phyloP scores from a whole-genome alignment of 352 stramenopile species.

The Phytophthora colocasiae region DNA sequence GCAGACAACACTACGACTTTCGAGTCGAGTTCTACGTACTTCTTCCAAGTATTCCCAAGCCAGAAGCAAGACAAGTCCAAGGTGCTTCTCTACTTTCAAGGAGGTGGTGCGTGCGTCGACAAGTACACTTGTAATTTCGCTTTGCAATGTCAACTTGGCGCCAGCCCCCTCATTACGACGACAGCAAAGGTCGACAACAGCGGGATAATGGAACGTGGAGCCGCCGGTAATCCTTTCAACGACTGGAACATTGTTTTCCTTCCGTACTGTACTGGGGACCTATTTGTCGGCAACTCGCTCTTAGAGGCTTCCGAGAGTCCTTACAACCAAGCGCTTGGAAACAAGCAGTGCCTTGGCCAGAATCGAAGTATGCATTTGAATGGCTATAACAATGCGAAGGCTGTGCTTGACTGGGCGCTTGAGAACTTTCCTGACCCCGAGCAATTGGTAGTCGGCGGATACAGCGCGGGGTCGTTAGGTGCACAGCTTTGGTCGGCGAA shows the following conservation, averaged over 20 bases:
- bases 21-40: constrained; percentile 49
- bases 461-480: constrained; percentile 57
- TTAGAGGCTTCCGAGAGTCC: constrained; percentile 25
- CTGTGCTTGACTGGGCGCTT: constrained; percentile 59
- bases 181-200: constrained; percentile 44
- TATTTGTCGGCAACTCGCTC: constrained; percentile 54
- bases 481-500: constrained; percentile 47
- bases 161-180: constrained; percentile 41
- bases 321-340: constrained; percentile 42
- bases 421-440: constrained; percentile 64
- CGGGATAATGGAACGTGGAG: constrained; percentile 52
- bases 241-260: constrained; percentile 78
- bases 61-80: constrained; percentile 55
- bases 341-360: constrained; percentile 38
- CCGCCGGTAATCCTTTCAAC: constrained; percentile 56
- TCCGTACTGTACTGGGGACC: constrained; percentile 72
- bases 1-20: constrained; percentile 31
- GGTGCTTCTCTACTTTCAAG: constrained; percentile 64
- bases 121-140: constrained; percentile 61
- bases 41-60: constrained; percentile 63
- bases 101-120: constrained; percentile 61
- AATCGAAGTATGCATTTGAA: constrained; percentile 52
- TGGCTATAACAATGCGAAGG: constrained; percentile 64
- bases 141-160: constrained; percentile 51
- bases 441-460: constrained; percentile 53